phyloP scores from a whole-genome alignment of 768 basidiomycete species.

The Fomitopsis pulvina region DNA sequence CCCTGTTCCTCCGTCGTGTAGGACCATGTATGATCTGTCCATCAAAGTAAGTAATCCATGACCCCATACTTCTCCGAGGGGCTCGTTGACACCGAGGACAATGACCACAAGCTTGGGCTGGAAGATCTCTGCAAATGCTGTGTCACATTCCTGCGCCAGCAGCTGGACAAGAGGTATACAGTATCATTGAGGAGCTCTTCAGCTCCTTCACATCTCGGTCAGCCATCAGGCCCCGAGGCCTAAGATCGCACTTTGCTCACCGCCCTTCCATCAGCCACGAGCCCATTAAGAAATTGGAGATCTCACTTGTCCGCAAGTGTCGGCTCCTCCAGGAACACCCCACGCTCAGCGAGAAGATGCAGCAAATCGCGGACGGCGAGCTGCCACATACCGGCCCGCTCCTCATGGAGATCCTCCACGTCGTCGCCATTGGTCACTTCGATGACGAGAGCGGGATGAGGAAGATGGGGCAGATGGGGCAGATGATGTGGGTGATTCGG shows the following conservation, averaged over 20 bases:
- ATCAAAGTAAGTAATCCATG: not conserved
- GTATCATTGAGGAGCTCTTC: not conserved
- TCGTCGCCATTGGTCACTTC: too few relatives aligned
- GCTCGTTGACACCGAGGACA: not conserved
- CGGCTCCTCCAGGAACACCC: not conserved
- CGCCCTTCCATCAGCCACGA: not conserved
- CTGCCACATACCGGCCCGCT: not conserved
- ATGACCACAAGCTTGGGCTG: not conserved
- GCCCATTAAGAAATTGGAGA: not conserved
- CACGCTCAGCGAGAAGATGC: not conserved
- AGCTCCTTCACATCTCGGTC: not conserved
- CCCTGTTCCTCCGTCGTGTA: slow-evolving; percentile 5
- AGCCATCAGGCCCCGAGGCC: too few relatives aligned
- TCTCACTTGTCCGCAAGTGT: not conserved
- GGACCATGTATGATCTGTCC: slow-evolving; percentile 5
- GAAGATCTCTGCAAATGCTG: not conserved
- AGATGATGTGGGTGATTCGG: not conserved
- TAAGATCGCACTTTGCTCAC: not conserved
- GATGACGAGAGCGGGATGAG: too few relatives aligned
- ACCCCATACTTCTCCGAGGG: not conserved
- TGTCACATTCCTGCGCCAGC: not conserved
- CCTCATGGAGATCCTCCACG: not conserved
- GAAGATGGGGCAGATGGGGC: too few relatives aligned
- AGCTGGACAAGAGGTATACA: not conserved
- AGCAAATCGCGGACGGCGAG: not conserved